Conservation (phyloP, 176 grass and related monocot species). For the Oropetium thomaeum region DNA sequence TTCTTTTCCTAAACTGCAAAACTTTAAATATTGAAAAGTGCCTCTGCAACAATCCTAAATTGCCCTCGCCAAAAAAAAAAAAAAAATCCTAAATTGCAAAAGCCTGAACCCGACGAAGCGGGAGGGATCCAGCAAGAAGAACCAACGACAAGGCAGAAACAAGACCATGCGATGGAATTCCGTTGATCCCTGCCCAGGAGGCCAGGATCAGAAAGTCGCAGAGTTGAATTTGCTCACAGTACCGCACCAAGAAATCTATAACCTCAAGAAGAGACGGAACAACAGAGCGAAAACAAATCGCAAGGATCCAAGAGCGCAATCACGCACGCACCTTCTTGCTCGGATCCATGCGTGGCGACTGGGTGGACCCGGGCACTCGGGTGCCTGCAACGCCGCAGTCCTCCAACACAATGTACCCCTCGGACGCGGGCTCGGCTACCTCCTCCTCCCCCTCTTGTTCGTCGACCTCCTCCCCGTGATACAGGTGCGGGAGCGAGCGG, state of each 20-base stretch:
- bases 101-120: not conserved
- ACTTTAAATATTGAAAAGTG: slow-evolving; percentile 3
- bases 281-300: not conserved
- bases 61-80: too few relatives aligned
- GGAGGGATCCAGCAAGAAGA: slow-evolving; percentile 20
- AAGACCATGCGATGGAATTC: not conserved
- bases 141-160: not conserved
- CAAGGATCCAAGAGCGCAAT: not conserved
- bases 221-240: too few relatives aligned
- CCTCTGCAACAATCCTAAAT: too few relatives aligned
- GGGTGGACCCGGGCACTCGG: slow-evolving; percentile 32
- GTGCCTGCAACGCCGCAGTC: not conserved
- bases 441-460: not conserved
- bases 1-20: not conserved
- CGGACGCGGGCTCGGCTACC: slow-evolving; percentile 28
- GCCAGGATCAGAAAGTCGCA: not conserved
- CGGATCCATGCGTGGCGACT: slow-evolving; percentile 44
- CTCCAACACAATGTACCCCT: slow-evolving; percentile 25
- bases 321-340: slow-evolving; percentile 43
- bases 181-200: not conserved
- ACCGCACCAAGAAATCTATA: not conserved
- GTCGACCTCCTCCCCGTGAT: not conserved
- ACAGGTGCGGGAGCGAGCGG: slow-evolving; percentile 22
- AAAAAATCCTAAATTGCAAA: not conserved
- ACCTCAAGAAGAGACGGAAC: too few relatives aligned